Evolutionary conservation across 2,329 filamentous ascomycete species (phyloP).

Genomic region (Periconia digitata): DNA sequence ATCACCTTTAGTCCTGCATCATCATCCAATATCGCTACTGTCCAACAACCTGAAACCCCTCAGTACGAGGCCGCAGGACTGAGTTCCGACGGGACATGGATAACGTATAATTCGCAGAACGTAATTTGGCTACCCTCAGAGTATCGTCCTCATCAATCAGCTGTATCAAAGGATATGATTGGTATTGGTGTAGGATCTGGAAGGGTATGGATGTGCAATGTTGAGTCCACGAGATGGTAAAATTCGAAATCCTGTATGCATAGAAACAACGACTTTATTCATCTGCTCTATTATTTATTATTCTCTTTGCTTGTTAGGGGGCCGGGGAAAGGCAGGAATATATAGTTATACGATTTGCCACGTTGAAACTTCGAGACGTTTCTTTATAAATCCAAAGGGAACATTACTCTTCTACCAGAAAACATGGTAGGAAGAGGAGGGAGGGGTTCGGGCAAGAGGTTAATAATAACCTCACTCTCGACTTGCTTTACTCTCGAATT

Average conservation of each 20-base stretch:
- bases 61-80: constrained; percentile 9
- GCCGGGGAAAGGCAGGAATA: background rate
- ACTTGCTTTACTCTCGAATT: no score
- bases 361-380: background rate
- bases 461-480: no score
- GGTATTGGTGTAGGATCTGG: constrained; percentile 11
- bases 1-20: constrained; percentile 1
- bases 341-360: background rate
- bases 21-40: background rate
- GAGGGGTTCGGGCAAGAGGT: no score
- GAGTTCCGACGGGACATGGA: constrained; percentile 7
- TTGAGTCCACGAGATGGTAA: background rate
- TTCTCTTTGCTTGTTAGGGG: background rate
- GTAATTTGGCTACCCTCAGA: constrained; percentile 17
- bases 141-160: constrained; percentile 15
- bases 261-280: background rate
- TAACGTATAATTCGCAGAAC: constrained; percentile 18
- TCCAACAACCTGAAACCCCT: constrained; percentile 7
- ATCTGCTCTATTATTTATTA: background rate
- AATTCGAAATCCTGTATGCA: background rate
- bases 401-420: no score
- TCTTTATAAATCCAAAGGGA: no score
- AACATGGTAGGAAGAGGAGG: no score
- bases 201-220: constrained; percentile 13
- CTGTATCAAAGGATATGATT: constrained; percentile 12